Percentiles rank a stretch among this genome's conserved stretches.
phyloP scores from a whole-genome alignment of 2,329 filamentous ascomycete genomes.

The Venturia effusa region DNA sequence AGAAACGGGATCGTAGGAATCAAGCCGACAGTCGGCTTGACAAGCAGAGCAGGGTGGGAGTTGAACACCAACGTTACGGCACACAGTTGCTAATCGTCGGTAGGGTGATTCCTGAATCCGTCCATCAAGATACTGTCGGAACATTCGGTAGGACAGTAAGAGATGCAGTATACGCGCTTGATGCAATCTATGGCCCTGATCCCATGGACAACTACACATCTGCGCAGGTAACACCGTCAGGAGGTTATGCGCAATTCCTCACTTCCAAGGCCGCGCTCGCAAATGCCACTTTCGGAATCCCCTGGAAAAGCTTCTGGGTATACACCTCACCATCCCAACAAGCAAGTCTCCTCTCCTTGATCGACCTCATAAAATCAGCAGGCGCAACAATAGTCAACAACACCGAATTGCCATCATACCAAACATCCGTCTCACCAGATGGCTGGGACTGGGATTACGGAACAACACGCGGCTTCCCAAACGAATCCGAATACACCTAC shows the following conservation, averaged over 20 bases:
- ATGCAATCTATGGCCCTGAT: constrained; percentile 58
- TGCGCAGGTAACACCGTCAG: constrained; percentile 43
- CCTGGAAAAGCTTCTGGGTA: constrained; percentile 62
- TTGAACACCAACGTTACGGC: too few species aligned
- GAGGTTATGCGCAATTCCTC: constrained; percentile 49
- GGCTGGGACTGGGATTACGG: constrained; percentile 9
- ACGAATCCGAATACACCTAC: constrained; percentile 63
- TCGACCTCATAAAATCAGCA: constrained; percentile 20
- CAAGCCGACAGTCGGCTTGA: constrained; percentile 56
- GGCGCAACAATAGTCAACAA: constrained; percentile 5
- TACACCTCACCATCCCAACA: constrained; percentile 47
- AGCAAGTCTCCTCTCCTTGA: constrained; percentile 34
- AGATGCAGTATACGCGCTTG: constrained; percentile 40
- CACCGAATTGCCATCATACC: neutral
- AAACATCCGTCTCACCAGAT: neutral
- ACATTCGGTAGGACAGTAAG: constrained; percentile 55
- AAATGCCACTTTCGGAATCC: constrained; percentile 57
- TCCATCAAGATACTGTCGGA: constrained; percentile 60
- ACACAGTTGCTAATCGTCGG: neutral
- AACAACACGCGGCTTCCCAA: constrained; percentile 26
- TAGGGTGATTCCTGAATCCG: constrained; percentile 48
- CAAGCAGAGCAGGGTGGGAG: neutral
- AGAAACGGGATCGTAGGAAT: constrained; percentile 60
- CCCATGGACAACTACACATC: constrained; percentile 54
- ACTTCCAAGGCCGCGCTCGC: constrained; percentile 42